Base-by-base conservation (phyloP, 371 early-diverging fungal genomes). In the Apophysomyces trapeziformis region DNA sequence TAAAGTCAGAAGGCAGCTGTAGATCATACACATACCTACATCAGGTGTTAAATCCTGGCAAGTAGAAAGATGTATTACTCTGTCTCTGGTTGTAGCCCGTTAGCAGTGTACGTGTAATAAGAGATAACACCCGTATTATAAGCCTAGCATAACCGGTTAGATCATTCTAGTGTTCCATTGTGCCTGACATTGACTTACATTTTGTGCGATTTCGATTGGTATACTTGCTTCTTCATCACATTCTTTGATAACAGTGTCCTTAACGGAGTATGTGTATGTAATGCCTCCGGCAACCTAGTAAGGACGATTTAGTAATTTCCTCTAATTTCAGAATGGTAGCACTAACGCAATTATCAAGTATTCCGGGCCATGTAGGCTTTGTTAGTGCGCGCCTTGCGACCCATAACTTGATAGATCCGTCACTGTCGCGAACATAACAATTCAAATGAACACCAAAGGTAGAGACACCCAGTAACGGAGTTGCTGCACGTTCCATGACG, bases 151-250 rank as follows among this genome's bases (percentile, higher is more conserved):
- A 16, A 68, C 13, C 54, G 36, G 9, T 14, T 43, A 32, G 13
- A n/a, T 12, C 46, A 47, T 11, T n/a, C 1, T 43, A 45, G 16
- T 46, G 35, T 38, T 13, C 3, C 45, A 37, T 21, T 35, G 37
- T 5, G 8, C 14, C 36, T 45, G 38, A 37, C 43, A 39, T 38
- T 32, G 54, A n/a, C 1, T 60, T 75, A 79, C 78, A 67, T 71
- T 79, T 21, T 67, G 45, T n/a, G 91, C 88, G 45, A 91, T 64
- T 0, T 72, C 62, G 5, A 39, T 35, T 0, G 92, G 88, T 41
- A 97, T 83, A 36, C 87, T 89, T 3, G 93, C 97, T 72, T 98
- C 97, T 77, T 98, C 98, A 64, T 83, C 84, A 68, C 94, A 95
- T 67, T 98, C 98, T 69, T 95, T 93, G 38, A 95, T 66, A 14